Conservation (phyloP, 2,329 filamentous ascomycete genomes). For the Venturia aucupariae region DNA sequence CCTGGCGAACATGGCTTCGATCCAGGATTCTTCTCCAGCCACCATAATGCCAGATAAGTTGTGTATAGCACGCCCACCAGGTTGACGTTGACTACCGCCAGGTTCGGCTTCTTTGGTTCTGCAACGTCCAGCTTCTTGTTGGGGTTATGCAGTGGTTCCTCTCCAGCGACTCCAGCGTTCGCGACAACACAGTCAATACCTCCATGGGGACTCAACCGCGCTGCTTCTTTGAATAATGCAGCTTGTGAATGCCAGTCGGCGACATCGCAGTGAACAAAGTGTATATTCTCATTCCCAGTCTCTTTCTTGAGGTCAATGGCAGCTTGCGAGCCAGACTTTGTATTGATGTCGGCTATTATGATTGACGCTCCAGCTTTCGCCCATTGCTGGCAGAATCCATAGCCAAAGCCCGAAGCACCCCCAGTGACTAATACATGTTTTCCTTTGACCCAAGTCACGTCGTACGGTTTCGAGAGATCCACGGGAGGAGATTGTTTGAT, state of each 20-base stretch:
- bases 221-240: constrained; percentile 51
- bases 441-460: constrained; percentile 28
- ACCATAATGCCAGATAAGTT: constrained; percentile 53
- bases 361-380: constrained; percentile 42
- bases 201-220: constrained; percentile 43
- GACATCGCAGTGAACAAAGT: constrained; percentile 56
- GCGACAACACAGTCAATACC: constrained; percentile 56
- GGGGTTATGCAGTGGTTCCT: constrained; percentile 39
- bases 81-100: constrained; percentile 53
- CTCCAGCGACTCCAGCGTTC: constrained; percentile 53
- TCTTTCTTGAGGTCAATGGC: constrained; percentile 42
- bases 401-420: constrained; percentile 32
- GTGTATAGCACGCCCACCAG: constrained; percentile 57
- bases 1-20: constrained; percentile 23
- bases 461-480: constrained; percentile 27
- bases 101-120: constrained; percentile 38
- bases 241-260: constrained; percentile 56
- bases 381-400: constrained; percentile 31
- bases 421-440: constrained; percentile 28
- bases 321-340: constrained; percentile 44
- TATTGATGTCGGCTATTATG: constrained; percentile 55
- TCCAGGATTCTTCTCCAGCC: constrained; percentile 42
- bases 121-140: constrained; percentile 34
- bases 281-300: constrained; percentile 36
- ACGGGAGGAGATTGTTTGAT: constrained; percentile 29